Percentiles rank a stretch among this genome's conserved stretches.
Evolutionary conservation across 2,329 filamentous ascomycete genomes (phyloP).

Genomic region (Trichophyton schoenleinii): DNA sequence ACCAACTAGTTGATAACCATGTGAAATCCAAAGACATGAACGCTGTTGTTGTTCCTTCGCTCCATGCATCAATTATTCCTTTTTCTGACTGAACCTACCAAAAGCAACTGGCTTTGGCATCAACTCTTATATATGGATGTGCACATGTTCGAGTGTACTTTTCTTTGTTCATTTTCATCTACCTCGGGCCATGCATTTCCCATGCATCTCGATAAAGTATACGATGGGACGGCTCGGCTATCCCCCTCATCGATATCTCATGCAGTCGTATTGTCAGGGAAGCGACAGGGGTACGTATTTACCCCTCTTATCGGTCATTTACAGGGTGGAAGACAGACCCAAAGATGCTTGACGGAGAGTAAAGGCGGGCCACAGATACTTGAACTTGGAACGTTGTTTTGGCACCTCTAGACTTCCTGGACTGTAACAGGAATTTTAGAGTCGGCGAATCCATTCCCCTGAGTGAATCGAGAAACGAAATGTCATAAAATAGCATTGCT

Average conservation of each 20-base stretch:
- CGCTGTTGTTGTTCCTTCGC: too few species aligned
- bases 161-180: not conserved
- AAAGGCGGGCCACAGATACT: not conserved
- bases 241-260: not conserved
- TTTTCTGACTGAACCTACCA: too few species aligned
- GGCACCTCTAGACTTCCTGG: not conserved
- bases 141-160: not conserved
- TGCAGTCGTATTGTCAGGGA: not conserved
- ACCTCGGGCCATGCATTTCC: not conserved
- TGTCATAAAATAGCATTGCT: not conserved
- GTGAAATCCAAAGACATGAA: too few species aligned
- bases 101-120: too few species aligned
- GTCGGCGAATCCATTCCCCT: not conserved
- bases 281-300: not conserved
- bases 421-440: not conserved
- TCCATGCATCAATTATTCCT: too few species aligned
- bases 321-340: not conserved
- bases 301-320: not conserved
- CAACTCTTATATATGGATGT: too few species aligned
- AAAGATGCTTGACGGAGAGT: too few species aligned
- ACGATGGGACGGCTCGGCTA: not conserved
- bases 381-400: not conserved
- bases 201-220: not conserved
- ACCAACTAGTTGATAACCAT: too few species aligned
- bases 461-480: not conserved